Conservation (phyloP, 2,329 filamentous ascomycete species). For the Periconia sp. region DNA sequence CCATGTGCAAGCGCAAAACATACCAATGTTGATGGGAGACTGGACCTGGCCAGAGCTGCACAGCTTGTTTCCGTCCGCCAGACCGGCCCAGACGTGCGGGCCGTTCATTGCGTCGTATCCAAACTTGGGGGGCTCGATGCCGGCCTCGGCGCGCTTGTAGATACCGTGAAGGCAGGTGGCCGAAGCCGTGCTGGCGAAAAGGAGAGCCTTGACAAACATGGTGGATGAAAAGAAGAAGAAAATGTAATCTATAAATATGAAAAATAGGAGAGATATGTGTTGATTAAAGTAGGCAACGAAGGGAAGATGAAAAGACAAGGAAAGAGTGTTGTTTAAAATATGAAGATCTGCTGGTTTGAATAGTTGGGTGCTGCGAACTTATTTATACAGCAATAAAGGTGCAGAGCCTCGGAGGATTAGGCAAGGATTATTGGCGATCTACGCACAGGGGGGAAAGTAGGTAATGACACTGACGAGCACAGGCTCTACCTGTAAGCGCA, state of each 20-base stretch:
- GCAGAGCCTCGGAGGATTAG: background rate
- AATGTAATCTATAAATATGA: too few species aligned
- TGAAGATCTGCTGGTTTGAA: background rate
- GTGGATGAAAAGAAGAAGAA: slow-evolving; percentile 8
- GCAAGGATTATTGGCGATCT: background rate
- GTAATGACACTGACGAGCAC: background rate
- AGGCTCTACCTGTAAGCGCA: background rate
- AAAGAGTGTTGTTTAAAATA: too few species aligned
- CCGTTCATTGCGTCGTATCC: slow-evolving; percentile 49
- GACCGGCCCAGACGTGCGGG: slow-evolving; percentile 56
- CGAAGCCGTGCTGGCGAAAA: slow-evolving; percentile 38
- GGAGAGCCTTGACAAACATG: slow-evolving; percentile 35
- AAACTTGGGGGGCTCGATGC: slow-evolving; percentile 38
- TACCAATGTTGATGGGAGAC: slow-evolving; percentile 59
- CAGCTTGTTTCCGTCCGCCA: slow-evolving; percentile 47
- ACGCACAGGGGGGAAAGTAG: background rate
- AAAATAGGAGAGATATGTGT: background rate
- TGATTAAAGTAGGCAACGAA: background rate
- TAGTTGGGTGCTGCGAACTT: background rate
- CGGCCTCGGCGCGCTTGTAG: slow-evolving; percentile 32
- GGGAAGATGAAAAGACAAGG: background rate
- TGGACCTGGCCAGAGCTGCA: slow-evolving; percentile 56
- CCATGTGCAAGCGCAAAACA: slow-evolving; percentile 4
- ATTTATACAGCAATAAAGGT: background rate
- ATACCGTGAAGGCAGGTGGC: slow-evolving; percentile 49